phyloP scores from a whole-genome alignment of 768 basidiomycete species.

The Mycena rebaudengoi region DNA sequence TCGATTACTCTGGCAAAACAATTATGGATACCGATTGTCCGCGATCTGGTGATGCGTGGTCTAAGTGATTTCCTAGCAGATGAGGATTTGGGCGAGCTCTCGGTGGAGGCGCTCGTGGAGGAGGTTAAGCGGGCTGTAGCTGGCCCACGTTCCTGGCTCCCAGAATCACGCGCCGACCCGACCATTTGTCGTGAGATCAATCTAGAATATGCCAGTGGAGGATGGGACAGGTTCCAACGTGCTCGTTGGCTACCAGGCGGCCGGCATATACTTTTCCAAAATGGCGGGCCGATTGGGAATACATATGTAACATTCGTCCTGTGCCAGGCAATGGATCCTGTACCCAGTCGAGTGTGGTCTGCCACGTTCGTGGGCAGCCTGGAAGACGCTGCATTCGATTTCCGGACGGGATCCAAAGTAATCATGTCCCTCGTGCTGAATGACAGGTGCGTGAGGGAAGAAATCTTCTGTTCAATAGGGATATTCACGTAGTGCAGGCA shows the following conservation, averaged over 20 bases:
- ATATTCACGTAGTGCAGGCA: conserved; percentile 4
- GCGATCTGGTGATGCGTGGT: conserved; percentile 7
- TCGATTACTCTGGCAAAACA: conserved; percentile 7
- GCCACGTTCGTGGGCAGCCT: not conserved
- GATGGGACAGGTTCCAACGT: not conserved
- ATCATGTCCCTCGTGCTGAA: conserved; percentile 1
- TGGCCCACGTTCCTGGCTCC: conserved; percentile 7
- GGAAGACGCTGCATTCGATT: conserved; percentile 3
- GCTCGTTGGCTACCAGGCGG: conserved; percentile 5
- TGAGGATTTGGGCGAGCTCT: not conserved
- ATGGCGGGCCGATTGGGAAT: not conserved
- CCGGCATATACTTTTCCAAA: conserved; percentile 1
- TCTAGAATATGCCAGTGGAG: not conserved
- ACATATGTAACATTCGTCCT: not conserved
- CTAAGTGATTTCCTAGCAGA: conserved; percentile 4
- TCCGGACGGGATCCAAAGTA: conserved; percentile 2
- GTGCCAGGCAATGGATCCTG: not conserved
- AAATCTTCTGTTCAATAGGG: not conserved
- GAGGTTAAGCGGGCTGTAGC: conserved; percentile 8
- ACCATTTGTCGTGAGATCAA: conserved; percentile 8
- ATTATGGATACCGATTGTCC: conserved; percentile 11
- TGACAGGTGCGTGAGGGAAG: not conserved
- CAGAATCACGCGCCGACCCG: not conserved
- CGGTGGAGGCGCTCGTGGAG: conserved; percentile 8
- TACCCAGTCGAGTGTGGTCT: not conserved